Conservation (phyloP, 805 yeast species). For the Danielia reshetovae region DNA sequence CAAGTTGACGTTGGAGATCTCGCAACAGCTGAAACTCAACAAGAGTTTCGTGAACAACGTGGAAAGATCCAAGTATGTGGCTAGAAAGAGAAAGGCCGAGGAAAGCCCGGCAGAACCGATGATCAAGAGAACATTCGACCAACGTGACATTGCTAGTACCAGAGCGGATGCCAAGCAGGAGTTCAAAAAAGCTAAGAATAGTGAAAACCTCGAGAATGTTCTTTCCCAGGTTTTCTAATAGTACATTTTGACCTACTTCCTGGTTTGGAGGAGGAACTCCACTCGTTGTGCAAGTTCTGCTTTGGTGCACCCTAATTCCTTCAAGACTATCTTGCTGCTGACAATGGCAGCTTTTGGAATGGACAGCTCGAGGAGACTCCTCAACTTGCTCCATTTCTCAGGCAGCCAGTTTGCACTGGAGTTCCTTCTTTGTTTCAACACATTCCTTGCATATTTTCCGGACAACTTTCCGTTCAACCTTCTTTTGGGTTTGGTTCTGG, state of each 20-base stretch:
- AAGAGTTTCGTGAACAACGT: slow-evolving; percentile 79
- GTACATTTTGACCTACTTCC: not conserved
- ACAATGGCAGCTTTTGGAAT: slow-evolving; percentile 26
- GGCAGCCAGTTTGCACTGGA: slow-evolving; percentile 24
- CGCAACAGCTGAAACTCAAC: slow-evolving; percentile 85
- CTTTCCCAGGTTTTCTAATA: slow-evolving; percentile 49
- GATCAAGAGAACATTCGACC: slow-evolving; percentile 55
- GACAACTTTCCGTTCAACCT: slow-evolving; percentile 14
- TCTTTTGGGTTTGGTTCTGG: not conserved
- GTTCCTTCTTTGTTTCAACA: slow-evolving; percentile 11
- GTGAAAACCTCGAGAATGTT: slow-evolving; percentile 43
- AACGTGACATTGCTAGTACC: slow-evolving; percentile 60
- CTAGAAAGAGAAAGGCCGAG: slow-evolving; percentile 40
- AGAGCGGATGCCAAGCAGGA: slow-evolving; percentile 58
- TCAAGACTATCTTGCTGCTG: slow-evolving; percentile 23
- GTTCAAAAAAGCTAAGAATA: slow-evolving; percentile 40
- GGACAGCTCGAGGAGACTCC: slow-evolving; percentile 25
- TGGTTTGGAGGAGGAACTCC: slow-evolving; percentile 6
- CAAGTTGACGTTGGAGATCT: slow-evolving; percentile 79
- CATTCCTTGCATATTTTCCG: slow-evolving; percentile 19
- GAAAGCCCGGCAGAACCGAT: slow-evolving; percentile 9
- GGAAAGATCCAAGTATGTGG: slow-evolving; percentile 78
- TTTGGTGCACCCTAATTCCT: slow-evolving; percentile 24
- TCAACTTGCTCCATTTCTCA: slow-evolving; percentile 31
- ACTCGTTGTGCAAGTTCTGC: slow-evolving; percentile 31